Base-by-base conservation (phyloP, 2,329 filamentous ascomycete genomes). In the Exophiala sideris region DNA sequence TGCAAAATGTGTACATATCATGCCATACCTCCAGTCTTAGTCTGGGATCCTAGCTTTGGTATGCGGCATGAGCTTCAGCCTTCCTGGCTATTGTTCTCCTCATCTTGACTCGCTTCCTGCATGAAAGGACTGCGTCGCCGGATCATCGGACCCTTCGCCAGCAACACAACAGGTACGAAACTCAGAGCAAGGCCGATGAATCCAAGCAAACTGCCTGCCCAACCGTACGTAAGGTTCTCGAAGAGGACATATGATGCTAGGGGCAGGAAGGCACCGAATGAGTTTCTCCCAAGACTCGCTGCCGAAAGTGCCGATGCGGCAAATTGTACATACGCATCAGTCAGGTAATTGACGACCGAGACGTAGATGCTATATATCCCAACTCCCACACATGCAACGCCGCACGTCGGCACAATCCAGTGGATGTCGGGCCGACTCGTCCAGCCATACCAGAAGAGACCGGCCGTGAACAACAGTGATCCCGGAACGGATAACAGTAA, bases 271-370 rank as follows among this genome's bases (percentile, higher is more conserved):
- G 73, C 74, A 5, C 72, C 76, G n/a, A 78, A 70, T 0, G 67
- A 54, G 51, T 75, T 77, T 5, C 76, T 66, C 0, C 76, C 68
- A 3, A 79, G 64, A 0, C 73, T 74, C 2, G 74, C 75, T 0
- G 74, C 76, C 0, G 73, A 73, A 1, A 77, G 65, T 0, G 76
- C 73, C 1, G 72, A 76, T 0, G 75, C 75, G 3, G 76, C 75
- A 49, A 76, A 76, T 35, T 74, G 70, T 32, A 75, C 73, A 52
- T 79, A 79, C 0, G 75, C 71, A 54, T 79, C 75, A 1, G 71
- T 73, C 20, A 76, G 64, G 46, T 77, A 77, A 63, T 79, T 79
- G 3, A 77, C 70, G 1, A 74, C 76, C 10, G 74, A 75, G 60
- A 79, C 70, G 52, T 74, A 71, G 9, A 76, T 77, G 11, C 67